Conservation (phyloP, 768 basidiomycete species). For the Cystofilobasidium bisporidii region DNA sequence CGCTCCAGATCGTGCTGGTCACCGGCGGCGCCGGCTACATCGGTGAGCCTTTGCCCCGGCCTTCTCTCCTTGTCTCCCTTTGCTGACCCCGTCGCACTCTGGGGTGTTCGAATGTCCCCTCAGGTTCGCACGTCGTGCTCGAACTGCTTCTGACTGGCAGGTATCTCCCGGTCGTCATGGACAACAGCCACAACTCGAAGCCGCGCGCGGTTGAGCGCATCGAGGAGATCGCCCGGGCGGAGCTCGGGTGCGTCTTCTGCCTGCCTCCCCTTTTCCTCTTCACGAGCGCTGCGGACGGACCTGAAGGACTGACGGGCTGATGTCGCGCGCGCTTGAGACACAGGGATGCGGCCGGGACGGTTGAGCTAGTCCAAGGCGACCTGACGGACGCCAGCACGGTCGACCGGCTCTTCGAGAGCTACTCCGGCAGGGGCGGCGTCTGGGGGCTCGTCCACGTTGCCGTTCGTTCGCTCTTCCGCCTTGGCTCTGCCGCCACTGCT, state of each 20-base stretch:
- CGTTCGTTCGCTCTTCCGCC: conserved; percentile 45
- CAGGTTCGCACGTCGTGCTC: conserved; percentile 90
- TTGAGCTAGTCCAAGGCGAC: conserved; percentile 49
- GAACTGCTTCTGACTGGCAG: conserved; percentile 71
- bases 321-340: neutral
- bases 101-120: neutral
- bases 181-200: conserved; percentile 89
- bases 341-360: neutral
- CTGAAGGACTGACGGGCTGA: no score
- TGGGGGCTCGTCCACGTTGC: conserved; percentile 97
- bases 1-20: conserved; percentile 52
- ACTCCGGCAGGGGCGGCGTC: conserved; percentile 70
- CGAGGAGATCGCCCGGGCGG: conserved; percentile 64
- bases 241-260: conserved; percentile 49
- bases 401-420: conserved; percentile 66
- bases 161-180: conserved; percentile 87
- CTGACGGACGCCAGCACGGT: conserved; percentile 64
- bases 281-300: no score
- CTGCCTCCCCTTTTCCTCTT: no score
- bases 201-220: conserved; percentile 65
- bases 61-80: neutral
- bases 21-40: conserved; percentile 86
- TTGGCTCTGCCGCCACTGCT: no score
- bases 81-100: no score
- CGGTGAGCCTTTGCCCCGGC: conserved; percentile 46